Conservation (phyloP, 2,329 filamentous ascomycete species). For the Xylariaceae sp. region DNA sequence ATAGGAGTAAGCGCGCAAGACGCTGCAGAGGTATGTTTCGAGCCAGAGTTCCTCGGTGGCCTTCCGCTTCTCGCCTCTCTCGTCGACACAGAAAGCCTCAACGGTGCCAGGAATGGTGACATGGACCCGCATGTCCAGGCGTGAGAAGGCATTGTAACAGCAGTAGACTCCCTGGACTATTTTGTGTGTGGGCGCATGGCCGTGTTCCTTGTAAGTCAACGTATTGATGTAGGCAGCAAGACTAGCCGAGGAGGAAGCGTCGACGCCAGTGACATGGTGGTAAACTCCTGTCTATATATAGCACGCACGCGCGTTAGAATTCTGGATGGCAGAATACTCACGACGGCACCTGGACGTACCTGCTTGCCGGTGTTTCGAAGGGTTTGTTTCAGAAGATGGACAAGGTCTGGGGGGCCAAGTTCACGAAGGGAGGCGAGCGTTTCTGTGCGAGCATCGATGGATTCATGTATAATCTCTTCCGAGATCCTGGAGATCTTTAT, state of each 20-base stretch:
- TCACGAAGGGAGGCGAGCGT: conserved; percentile 80
- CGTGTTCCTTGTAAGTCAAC: conserved; percentile 80
- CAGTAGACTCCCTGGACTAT: conserved; percentile 94
- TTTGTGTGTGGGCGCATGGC: conserved; percentile 70
- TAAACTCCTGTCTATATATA: conserved; percentile 87
- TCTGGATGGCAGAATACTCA: no score
- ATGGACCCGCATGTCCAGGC: conserved; percentile 96
- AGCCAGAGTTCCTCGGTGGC: conserved; percentile 94
- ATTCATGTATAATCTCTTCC: conserved; percentile 86
- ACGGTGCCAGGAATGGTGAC: conserved; percentile 95
- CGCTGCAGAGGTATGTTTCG: conserved; percentile 94
- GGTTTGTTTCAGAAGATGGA: conserved; percentile 81
- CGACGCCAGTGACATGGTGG: conserved; percentile 94
- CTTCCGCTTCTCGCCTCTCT: conserved; percentile 89
- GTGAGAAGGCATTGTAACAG: conserved; percentile 99
- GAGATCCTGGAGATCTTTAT: no score
- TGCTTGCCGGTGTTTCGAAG: conserved; percentile 51
- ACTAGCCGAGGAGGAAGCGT: conserved; percentile 95
- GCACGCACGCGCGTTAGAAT: conserved; percentile 7
- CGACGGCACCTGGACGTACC: conserved; percentile 13
- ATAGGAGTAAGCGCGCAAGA: conserved; percentile 91
- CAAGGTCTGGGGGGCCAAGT: conserved; percentile 90
- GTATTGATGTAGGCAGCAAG: conserved; percentile 98
- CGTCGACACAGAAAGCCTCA: conserved; percentile 95
- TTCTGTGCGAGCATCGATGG: conserved; percentile 88